Evolutionary conservation across 768 basidiomycete species (phyloP), one percentile per base, ranked within the genome.

Genomic region (Lactifluus volemus): DNA sequence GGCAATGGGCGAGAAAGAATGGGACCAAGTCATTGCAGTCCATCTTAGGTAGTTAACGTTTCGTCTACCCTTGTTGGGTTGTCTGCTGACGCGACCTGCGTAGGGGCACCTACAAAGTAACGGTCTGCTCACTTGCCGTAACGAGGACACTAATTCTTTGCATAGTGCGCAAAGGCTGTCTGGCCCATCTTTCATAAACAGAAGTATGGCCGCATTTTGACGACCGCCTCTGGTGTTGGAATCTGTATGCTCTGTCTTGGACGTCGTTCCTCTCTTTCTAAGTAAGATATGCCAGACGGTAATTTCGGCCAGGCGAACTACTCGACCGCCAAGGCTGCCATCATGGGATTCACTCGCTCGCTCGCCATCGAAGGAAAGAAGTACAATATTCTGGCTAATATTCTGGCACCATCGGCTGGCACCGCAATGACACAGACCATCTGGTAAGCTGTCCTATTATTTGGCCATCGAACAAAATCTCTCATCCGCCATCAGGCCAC

Each of bases 151-250:
- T 61, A 50, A 55, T 48, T 5, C 4, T 44, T 9, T 17, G 51
- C n/a, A 7, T 61, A 93, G 89, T 94, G 92, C 65, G 86, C 84
- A 32, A 90, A 96, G 70, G 97, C 96, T 5, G 88, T 91, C 29
- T 99, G 97, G 97, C 93, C 95, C 0, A 76, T 92, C 67, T 98
- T 99, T 83, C 88, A 89, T 73, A 88, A 93, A 75, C 96, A 98
- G 72, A 93, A 92, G 74, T 97, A 86, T 70, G 97, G 97, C 32
- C 85, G 97, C 48, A 94, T 99, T 68, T 82, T 98, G 55, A 96
- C 90, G 34, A 98, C 94, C n/a, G 82, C 84, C 61, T 98, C 94
- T 2, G 86, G 87, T 70, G 92, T 92, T 53, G 96, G 95, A 61
- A 85, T 98, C 55, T 93, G 92, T 94, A 68, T 68, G 90, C 79